Base-by-base conservation (phyloP, 1,284 basidiomycete genomes). In the Leccinum fuscescens region DNA sequence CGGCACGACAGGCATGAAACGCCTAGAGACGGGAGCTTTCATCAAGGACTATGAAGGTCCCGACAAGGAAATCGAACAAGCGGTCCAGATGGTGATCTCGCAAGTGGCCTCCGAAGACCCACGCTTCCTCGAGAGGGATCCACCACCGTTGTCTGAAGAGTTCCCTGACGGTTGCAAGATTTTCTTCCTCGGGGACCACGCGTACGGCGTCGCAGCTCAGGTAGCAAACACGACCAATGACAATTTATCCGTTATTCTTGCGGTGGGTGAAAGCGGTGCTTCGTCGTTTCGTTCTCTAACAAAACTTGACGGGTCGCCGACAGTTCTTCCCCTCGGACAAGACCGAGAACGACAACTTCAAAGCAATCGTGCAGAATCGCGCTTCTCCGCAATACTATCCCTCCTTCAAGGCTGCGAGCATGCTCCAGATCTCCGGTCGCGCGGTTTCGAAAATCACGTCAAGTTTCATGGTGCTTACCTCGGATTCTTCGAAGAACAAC, bases 181-280 rank as follows among this genome's bases (percentile, higher is more conserved):
- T 48, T 97, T 99, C 77, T 99, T 98, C 86, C 83, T 99, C 6
- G 96, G 96, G 20, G 88, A 91, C 65, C 88, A 93, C 68, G 92
- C 91, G 0, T 99, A 97, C 71, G 97, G 97, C n/a, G 88, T 92
- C 4, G 94, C 97, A 6, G 94, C 94, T 0, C 92, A 94, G 69
- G 93, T 99, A 8, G 82, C 85, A 33, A 82, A 77, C 0, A 92
- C 93, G 0, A 82, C 82, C 1, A 82, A 88, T 6, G 81, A 83
- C 7, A 80, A 85, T 0, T 77, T 97, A 31, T 89, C 89, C 35
- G 89, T 96, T 61, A 79, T 89, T 55, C 82, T 97, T 59, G 93
- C 93, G 22, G 92, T 94, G 69, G 66, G 89, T 79, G 3, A 48
- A 17, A n/a, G 31, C 12, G 20, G 49, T 51, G 49, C 27, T 51